A percentile compares a stretch with the other conserved stretches of the same genome.
These are phyloP conservation scores for Cutaneotrichosporon mucoides DNA, from an alignment of 1,284 basidiomycete genomes.

Conservation along the genomic window DNA sequence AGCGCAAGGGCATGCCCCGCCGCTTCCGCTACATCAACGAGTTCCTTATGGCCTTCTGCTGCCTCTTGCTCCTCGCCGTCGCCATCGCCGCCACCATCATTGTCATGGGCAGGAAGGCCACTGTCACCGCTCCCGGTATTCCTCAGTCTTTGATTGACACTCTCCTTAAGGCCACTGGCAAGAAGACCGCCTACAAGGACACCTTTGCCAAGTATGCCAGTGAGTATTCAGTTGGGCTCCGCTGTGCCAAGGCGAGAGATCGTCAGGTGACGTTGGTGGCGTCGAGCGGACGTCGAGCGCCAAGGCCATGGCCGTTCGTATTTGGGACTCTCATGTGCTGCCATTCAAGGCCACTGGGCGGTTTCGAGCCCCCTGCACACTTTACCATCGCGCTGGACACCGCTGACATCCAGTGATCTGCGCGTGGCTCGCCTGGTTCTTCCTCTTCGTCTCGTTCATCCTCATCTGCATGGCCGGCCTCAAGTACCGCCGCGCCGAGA, in stretches of 20 bases:
- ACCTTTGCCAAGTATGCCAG: conserved; percentile 5
- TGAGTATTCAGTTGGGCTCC: conserved; percentile 2
- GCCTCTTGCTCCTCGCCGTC: conserved; percentile 12
- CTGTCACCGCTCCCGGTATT: neutral
- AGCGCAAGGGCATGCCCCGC: conserved; percentile 10
- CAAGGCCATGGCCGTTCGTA: too few species aligned
- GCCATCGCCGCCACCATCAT: conserved; percentile 13
- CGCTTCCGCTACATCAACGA: conserved; percentile 14
- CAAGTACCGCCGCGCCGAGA: conserved; percentile 14
- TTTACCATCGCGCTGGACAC: neutral
- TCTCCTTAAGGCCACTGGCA: conserved; percentile 6
- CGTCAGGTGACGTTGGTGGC: too few species aligned
- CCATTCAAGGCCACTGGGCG: too few species aligned
- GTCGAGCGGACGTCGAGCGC: too few species aligned
- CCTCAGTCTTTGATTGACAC: neutral
- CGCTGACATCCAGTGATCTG: conserved; percentile 9
- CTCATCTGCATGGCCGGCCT: conserved; percentile 14
- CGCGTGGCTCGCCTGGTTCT: conserved; percentile 15
- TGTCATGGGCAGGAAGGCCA: neutral
- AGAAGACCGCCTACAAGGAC: conserved; percentile 11
- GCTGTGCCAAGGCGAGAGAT: too few species aligned
- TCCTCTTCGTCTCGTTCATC: conserved; percentile 7
- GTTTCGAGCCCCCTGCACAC: too few species aligned
- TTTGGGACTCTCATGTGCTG: too few species aligned
- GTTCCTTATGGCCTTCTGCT: conserved; percentile 8